Percentiles rank a stretch among this genome's conserved stretches.
Conservation (phyloP, 2,329 filamentous ascomycete species). For the Paecilomyces sp. region DNA sequence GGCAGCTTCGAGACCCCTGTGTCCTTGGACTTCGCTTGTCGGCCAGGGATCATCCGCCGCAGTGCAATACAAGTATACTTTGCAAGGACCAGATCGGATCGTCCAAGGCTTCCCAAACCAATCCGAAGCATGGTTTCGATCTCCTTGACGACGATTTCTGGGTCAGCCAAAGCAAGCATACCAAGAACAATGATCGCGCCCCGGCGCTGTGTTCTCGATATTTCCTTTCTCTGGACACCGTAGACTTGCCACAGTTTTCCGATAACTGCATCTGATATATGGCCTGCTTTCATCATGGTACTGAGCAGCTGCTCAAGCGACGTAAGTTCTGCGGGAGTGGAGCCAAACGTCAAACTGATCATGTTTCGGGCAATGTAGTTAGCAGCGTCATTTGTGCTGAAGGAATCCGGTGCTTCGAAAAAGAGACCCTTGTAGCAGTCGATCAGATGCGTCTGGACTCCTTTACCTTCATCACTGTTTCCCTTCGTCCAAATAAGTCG, state of each 20-base stretch:
- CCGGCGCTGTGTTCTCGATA: conserved; percentile 81
- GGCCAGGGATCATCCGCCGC: conserved; percentile 81
- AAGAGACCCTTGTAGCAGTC: conserved; percentile 95
- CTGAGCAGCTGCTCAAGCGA: conserved; percentile 90
- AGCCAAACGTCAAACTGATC: conserved; percentile 96
- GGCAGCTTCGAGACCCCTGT: conserved; percentile 63
- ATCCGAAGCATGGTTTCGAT: conserved; percentile 92
- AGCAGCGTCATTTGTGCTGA: conserved; percentile 80
- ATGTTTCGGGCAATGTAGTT: conserved; percentile 97
- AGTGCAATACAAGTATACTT: conserved; percentile 95
- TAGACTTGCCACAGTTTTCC: conserved; percentile 97
- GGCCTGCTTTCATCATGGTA: conserved; percentile 93
- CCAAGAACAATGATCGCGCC: conserved; percentile 94
- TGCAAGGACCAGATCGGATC: conserved; percentile 76
- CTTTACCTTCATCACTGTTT: conserved; percentile 98
- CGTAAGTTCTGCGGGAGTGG: conserved; percentile 88
- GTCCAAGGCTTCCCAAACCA: conserved; percentile 73
- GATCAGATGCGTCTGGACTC: conserved; percentile 91
- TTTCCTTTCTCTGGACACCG: conserved; percentile 85
- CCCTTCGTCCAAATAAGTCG: conserved; percentile 98
- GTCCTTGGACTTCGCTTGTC: conserved; percentile 66
- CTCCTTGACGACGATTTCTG: conserved; percentile 87
- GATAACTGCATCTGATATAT: conserved; percentile 78
- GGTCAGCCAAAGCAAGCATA: conserved; percentile 89
- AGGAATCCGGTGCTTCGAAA: conserved; percentile 87